Conservation (phyloP, 345 rosid species). For the Syzygium grande region DNA sequence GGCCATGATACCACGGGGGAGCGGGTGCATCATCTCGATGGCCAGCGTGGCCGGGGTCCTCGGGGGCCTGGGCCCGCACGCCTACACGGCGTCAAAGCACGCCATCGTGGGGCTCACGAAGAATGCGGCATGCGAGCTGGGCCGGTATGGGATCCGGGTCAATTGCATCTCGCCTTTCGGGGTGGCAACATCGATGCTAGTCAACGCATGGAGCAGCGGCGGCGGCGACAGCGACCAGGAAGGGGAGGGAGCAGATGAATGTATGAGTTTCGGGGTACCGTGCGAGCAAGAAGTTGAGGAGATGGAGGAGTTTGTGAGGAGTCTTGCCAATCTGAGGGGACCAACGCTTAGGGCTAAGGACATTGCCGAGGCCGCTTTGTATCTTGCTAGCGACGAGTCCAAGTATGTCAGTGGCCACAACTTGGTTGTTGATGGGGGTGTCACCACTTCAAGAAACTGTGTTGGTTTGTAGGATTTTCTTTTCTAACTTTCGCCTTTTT, state of each 20-base stretch:
- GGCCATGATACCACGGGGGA: slow-evolving; percentile 8
- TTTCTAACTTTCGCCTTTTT: not conserved
- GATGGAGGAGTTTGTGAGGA: slow-evolving; percentile 10
- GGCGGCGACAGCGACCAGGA: too few species aligned
- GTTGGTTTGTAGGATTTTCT: slow-evolving; percentile 1
- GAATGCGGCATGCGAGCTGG: slow-evolving; percentile 10
- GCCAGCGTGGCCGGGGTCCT: slow-evolving; percentile 8
- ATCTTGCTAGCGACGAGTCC: slow-evolving; percentile 11
- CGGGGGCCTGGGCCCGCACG: slow-evolving; percentile 11
- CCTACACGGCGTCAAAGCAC: slow-evolving; percentile 11
- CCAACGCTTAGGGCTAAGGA: slow-evolving; percentile 1
- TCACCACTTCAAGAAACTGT: slow-evolving; percentile 8
- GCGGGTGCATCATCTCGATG: slow-evolving; percentile 12
- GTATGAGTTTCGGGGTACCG: not conserved
- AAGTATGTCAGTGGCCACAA: slow-evolving; percentile 11
- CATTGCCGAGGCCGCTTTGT: slow-evolving; percentile 14
- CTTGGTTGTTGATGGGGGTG: slow-evolving; percentile 11
- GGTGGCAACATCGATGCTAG: slow-evolving; percentile 13
- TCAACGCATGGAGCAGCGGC: slow-evolving; percentile 6
- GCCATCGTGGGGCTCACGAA: slow-evolving; percentile 13
- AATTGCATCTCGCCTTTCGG: slow-evolving; percentile 15
- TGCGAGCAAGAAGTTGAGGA: not conserved
- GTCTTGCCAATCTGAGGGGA: slow-evolving; percentile 4
- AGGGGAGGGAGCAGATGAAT: not conserved
- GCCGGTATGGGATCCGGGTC: slow-evolving; percentile 10